Evolutionary conservation across 768 basidiomycete species (phyloP).

Genomic region (Imleria badia): DNA sequence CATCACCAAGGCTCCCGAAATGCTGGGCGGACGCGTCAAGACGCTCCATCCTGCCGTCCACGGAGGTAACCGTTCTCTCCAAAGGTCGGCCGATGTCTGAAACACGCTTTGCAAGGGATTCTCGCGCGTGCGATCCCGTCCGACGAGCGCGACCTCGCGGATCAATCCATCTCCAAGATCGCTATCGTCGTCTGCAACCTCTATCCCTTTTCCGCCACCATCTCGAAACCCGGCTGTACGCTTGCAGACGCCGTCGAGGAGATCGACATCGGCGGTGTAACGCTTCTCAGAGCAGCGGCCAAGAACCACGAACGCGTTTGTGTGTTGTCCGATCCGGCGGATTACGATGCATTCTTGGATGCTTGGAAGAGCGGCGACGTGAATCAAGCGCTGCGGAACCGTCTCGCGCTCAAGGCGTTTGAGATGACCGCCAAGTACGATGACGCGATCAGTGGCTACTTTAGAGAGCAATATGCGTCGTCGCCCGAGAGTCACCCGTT

Average conservation of each 20-base stretch:
- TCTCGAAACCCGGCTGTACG: slow-evolving; percentile 85
- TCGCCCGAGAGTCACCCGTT: slow-evolving; percentile 75
- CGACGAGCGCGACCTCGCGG: slow-evolving; percentile 81
- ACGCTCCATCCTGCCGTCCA: slow-evolving; percentile 98
- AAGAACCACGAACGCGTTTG: slow-evolving; percentile 96
- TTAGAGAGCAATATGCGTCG: slow-evolving; percentile 92
- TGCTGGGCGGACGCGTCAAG: slow-evolving; percentile 98
- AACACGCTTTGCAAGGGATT: slow-evolving; percentile 60
- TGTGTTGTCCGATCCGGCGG: slow-evolving; percentile 83
- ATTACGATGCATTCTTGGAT: slow-evolving; percentile 80
- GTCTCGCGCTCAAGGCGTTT: slow-evolving; percentile 93
- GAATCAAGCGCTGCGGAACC: slow-evolving; percentile 65
- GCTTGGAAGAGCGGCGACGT: slow-evolving; percentile 80
- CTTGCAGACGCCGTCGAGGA: slow-evolving; percentile 94
- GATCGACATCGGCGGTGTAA: slow-evolving; percentile 98
- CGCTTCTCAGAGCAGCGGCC: slow-evolving; percentile 93
- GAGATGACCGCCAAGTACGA: slow-evolving; percentile 96
- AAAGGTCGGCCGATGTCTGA: background rate
- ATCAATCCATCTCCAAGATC: slow-evolving; percentile 88
- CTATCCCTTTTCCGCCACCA: slow-evolving; percentile 93
- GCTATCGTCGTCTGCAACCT: slow-evolving; percentile 98
- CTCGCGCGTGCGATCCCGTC: slow-evolving; percentile 90
- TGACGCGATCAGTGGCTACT: slow-evolving; percentile 93
- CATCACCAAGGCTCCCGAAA: slow-evolving; percentile 97
- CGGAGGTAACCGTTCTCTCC: slow-evolving; percentile 60